Evolutionary conservation across 768 basidiomycete genomes (phyloP), one percentile per base, ranked within the genome.

Genomic region (Agrocybe chaxingu): DNA sequence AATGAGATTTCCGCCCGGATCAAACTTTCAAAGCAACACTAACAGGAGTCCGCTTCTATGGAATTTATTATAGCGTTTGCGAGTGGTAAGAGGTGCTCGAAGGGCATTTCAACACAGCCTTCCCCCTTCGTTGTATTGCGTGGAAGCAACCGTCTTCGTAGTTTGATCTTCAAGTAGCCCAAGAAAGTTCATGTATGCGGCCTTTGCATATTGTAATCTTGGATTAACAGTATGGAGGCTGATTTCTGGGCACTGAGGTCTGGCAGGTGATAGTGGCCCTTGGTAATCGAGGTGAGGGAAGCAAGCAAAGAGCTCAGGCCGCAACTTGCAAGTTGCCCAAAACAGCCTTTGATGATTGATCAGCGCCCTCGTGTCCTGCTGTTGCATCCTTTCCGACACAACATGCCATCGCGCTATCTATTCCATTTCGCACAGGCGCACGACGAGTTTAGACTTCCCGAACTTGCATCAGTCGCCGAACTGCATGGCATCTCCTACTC

Each of bases 401-500:
- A 32, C 11, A 72, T 73, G 70, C 61, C 63, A 24, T 56, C 56
- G 6, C 60, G 50, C 50, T 77, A 71, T 64, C 76, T 93, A 48
- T 68, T 95, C 46, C 76, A 87, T 39, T 90, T 93, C 67, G 90
- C 91, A 2, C 89, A 89, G 66, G 78, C 76, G 4, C 91, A 96
- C 63, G 73, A 79, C 33, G 85, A 90, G 33, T 96, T 96, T 62
- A 76, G 94, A 19, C 65, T 95, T 9, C 92, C 93, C 32, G 92
- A 94, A 63, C 78, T 97, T 0, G 66, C 70, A 30, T 94, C 92
- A 3, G 66, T 94, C 35, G 79, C 90, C 2, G 82, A 93, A 58
- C 75, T 92, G 0, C 65, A 87, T 69, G 80, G 76, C 7, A 89
- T 97, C 64, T 58, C 72, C 0, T 67, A 90, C 37, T 65, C 67